These are phyloP conservation scores for Eragrostis tef DNA, from an alignment of 202 grass and related monocot species.

Conservation along the genomic window DNA sequence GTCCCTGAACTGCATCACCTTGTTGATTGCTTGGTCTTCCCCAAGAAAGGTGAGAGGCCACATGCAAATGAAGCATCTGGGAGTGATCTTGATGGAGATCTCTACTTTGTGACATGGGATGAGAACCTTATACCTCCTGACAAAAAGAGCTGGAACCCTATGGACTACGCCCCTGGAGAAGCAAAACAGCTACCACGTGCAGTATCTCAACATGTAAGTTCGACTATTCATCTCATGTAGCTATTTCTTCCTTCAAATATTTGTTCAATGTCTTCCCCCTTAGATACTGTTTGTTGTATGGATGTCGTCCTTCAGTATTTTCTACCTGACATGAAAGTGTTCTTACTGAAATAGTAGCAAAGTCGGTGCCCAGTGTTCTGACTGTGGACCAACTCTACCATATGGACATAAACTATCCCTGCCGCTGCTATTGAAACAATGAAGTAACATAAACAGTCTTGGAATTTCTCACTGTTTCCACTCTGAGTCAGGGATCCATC, in stretches of 20 bases:
- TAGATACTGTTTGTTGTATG: background rate
- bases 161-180: slow-evolving; percentile 68
- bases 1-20: slow-evolving; percentile 69
- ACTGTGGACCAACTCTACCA: background rate
- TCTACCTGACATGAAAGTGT: background rate
- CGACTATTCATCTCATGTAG: background rate
- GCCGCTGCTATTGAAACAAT: background rate
- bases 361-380: background rate
- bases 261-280: background rate
- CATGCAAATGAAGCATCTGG: slow-evolving; percentile 89
- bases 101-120: slow-evolving; percentile 93
- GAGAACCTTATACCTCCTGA: slow-evolving; percentile 80
- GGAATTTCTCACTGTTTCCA: background rate
- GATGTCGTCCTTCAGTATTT: background rate
- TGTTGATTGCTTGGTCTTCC: slow-evolving; percentile 89
- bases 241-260: background rate
- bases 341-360: background rate
- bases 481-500: background rate
- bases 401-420: background rate
- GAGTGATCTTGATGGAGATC: slow-evolving; percentile 92
- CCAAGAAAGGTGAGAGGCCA: slow-evolving; percentile 78
- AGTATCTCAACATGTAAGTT: slow-evolving; percentile 55
- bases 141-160: slow-evolving; percentile 75
- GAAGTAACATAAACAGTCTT: background rate
- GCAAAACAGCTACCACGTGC: slow-evolving; percentile 35